Evolutionary conservation across 306 rosid genomes (phyloP), one percentile per base, ranked within the genome.

Genomic region (Pterocarpus santalinus): DNA sequence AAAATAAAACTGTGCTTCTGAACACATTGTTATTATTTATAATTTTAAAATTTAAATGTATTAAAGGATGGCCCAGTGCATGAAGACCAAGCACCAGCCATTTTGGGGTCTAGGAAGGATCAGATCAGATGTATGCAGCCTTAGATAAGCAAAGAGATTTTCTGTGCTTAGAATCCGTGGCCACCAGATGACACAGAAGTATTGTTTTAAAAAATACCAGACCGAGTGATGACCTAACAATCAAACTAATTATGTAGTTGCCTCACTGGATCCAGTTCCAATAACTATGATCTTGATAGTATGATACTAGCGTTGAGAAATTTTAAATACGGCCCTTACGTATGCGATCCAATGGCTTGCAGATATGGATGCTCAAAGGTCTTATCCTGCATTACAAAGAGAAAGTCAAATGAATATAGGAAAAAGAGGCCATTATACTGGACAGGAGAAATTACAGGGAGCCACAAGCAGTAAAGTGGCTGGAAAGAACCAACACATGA

Each of bases 341-440:
- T 93, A 84, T 95, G 99, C 61, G 99, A 49, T 73, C 97, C 97
- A 34, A 95, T 75, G 80, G 97, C 99, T 84, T 95, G 93, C 73
- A 95, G 80, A 83, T 92, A 95, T 33, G 97, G 86, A 86, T 93
- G 98, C 82, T 92, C 89, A 83, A 93, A 95, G 38, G 99, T 95
- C 79, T 93, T 94, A 81, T 95, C 97, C 97, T 95, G 97, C 92
- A 90, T 58, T 71, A 83, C 74, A 33, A 88, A 71, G 63, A 83
- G 8, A 66, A 55, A 34, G 5, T 52, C 69, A 49, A 39, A 65
- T 28, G 86, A 73, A 52, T 63, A 30, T 35, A 14, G 8, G 2
- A 30, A 64, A 41, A 38, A 17, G 35, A 14, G 43, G 14, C 5
- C 56, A 49, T 14, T 14, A 60, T 13, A 16, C n/a, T 11, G 9